phyloP scores from a whole-genome alignment of 305 asterid species.

The Fraxinus dipetala region DNA sequence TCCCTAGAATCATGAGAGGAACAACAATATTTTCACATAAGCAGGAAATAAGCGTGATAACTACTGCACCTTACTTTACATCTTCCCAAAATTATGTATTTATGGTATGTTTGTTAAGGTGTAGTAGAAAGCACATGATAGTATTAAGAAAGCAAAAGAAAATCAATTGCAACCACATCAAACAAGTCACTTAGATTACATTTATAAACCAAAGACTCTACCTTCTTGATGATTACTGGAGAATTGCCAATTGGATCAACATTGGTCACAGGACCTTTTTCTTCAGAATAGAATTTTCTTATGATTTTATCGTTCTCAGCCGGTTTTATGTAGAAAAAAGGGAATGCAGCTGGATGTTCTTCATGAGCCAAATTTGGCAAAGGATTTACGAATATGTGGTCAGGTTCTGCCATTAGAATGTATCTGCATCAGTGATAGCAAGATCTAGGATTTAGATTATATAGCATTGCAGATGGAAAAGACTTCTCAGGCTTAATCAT shows the following conservation, averaged over 20 bases:
- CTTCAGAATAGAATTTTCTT: slow-evolving; percentile 82
- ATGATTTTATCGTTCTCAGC: slow-evolving; percentile 60
- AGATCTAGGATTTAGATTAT: slow-evolving; percentile 38
- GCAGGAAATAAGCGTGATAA: not conserved
- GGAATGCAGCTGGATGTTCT: slow-evolving; percentile 83
- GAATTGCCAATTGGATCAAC: slow-evolving; percentile 98
- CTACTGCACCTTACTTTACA: not conserved
- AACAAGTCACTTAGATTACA: not conserved
- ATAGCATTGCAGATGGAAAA: slow-evolving; percentile 14
- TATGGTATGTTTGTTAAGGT: not conserved
- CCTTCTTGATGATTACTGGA: slow-evolving; percentile 94
- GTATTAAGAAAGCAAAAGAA: not conserved
- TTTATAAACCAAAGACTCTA: slow-evolving; percentile 22
- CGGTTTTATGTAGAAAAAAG: slow-evolving; percentile 91
- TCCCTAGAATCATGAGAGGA: not conserved
- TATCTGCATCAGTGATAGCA: slow-evolving; percentile 65
- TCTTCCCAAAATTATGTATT: not conserved
- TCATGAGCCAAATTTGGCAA: slow-evolving; percentile 89
- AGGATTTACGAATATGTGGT: slow-evolving; percentile 84
- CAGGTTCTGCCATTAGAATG: slow-evolving; percentile 99
- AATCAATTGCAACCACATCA: slow-evolving; percentile 15
- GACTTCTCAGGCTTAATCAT: slow-evolving; percentile 27
- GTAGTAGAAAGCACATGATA: not conserved
- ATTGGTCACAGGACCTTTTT: slow-evolving; percentile 75
- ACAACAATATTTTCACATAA: not conserved